These are phyloP conservation scores for Microbotryomycetes sp. DNA, from an alignment of 1,284 basidiomycete genomes.

Conservation along the genomic window DNA sequence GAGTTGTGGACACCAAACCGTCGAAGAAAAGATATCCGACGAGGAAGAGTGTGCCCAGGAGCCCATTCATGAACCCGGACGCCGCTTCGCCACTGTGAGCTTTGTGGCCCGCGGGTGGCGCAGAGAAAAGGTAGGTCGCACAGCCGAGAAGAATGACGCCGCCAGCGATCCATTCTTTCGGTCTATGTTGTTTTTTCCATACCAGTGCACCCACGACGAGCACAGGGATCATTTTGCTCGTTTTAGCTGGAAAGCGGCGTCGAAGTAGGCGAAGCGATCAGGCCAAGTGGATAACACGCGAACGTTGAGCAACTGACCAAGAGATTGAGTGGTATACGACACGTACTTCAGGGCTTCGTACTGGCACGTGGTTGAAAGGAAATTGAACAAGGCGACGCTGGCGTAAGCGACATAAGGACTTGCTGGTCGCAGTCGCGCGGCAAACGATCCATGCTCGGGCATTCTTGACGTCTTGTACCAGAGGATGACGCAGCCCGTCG, in stretches of 20 bases:
- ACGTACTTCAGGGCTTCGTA: slow-evolving; percentile 33
- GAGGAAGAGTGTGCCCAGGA: slow-evolving; percentile 15
- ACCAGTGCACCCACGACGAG: slow-evolving; percentile 30
- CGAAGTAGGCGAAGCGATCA: not conserved
- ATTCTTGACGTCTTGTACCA: slow-evolving; percentile 7
- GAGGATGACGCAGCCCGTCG: slow-evolving; percentile 25
- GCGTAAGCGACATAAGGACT: slow-evolving; percentile 18
- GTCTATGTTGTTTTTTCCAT: slow-evolving; percentile 29
- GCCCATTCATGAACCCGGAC: not conserved
- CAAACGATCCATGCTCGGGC: slow-evolving; percentile 1
- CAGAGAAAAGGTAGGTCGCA: slow-evolving; percentile 32
- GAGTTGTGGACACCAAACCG: slow-evolving; percentile 34
- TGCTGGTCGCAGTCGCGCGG: slow-evolving; percentile 2
- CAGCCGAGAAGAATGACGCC: slow-evolving; percentile 31
- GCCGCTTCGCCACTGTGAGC: not conserved
- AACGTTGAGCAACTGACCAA: not conserved
- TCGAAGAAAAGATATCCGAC: slow-evolving; percentile 35
- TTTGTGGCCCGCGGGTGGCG: slow-evolving; percentile 14
- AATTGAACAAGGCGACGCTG: slow-evolving; percentile 30
- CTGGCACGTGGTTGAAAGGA: slow-evolving; percentile 31
- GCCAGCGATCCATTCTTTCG: slow-evolving; percentile 31
- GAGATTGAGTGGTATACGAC: slow-evolving; percentile 19
- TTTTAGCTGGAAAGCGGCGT: slow-evolving; percentile 19
- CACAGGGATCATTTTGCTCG: slow-evolving; percentile 35
- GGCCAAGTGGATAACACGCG: not conserved